Percentiles rank a stretch among this genome's conserved stretches.
Evolutionary conservation across 73 alveolate genomes (phyloP).

Genomic region (Tetrahymena borealis): DNA sequence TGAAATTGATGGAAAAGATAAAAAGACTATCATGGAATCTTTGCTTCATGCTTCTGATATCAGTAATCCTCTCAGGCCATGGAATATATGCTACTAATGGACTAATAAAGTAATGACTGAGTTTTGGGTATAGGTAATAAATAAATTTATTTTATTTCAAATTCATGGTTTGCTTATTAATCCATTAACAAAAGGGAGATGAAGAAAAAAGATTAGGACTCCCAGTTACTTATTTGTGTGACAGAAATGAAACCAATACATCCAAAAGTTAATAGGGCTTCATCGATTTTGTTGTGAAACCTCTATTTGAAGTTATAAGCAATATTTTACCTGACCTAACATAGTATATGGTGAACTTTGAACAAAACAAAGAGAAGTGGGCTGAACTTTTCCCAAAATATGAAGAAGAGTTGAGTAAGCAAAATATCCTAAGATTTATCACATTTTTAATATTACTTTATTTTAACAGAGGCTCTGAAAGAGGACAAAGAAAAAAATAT

Average conservation of each 20-base stretch:
- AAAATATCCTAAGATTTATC: background rate
- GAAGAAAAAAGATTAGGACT: constrained; percentile 81
- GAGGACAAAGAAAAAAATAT: background rate
- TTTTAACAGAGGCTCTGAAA: background rate
- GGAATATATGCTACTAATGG: constrained; percentile 63
- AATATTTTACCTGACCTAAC: constrained; percentile 8
- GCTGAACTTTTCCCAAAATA: background rate
- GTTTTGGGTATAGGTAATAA: constrained; percentile 38
- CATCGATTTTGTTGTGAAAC: constrained; percentile 79
- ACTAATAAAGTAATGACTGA: constrained; percentile 65
- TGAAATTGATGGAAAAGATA: constrained; percentile 49
- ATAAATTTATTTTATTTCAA: background rate
- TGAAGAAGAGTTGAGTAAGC: background rate
- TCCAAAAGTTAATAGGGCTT: constrained; percentile 87
- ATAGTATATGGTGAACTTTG: background rate
- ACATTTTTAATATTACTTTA: background rate
- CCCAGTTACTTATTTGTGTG: constrained; percentile 78
- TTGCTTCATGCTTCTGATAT: constrained; percentile 77
- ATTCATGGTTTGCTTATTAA: background rate
- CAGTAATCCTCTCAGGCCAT: constrained; percentile 69
- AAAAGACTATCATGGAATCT: constrained; percentile 58
- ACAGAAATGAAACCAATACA: constrained; percentile 83
- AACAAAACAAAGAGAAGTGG: background rate
- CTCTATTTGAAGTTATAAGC: constrained; percentile 52
- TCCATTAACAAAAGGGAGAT: constrained; percentile 70